Conservation (phyloP, 2,329 filamentous ascomycete species). For the Calonectria leucothoes region DNA sequence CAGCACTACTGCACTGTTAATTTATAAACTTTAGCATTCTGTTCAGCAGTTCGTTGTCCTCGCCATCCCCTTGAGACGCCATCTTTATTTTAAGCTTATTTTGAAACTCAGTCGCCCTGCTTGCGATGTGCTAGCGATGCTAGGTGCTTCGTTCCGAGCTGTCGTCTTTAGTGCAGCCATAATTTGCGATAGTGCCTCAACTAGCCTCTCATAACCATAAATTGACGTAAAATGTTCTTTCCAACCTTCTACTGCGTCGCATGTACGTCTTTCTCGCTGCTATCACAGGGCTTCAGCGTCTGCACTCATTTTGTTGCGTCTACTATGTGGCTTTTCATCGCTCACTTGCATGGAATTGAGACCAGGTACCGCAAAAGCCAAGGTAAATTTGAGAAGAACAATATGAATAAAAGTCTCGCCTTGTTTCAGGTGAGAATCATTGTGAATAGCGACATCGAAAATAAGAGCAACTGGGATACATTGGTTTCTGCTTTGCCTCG, state of each 20-base stretch:
- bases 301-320: neutral
- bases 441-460: neutral
- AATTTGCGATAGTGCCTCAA: neutral
- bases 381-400: neutral
- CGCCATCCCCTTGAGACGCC: too few species aligned
- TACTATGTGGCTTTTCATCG: neutral
- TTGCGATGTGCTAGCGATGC: neutral
- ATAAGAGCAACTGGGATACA: too few species aligned
- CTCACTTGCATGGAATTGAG: neutral
- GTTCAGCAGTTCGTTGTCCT: neutral
- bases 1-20: neutral
- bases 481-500: too few species aligned
- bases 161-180: neutral
- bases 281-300: neutral
- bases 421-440: neutral
- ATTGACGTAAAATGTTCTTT: neutral
- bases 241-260: neutral
- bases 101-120: neutral
- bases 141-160: neutral
- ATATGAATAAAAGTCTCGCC: neutral
- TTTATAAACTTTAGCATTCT: neutral
- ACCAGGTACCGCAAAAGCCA: neutral
- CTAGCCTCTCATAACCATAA: neutral
- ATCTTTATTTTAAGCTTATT: neutral
- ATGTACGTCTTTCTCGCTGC: neutral